phyloP scores from a whole-genome alignment of 768 basidiomycete species.

The Lactarius hengduanensis region DNA sequence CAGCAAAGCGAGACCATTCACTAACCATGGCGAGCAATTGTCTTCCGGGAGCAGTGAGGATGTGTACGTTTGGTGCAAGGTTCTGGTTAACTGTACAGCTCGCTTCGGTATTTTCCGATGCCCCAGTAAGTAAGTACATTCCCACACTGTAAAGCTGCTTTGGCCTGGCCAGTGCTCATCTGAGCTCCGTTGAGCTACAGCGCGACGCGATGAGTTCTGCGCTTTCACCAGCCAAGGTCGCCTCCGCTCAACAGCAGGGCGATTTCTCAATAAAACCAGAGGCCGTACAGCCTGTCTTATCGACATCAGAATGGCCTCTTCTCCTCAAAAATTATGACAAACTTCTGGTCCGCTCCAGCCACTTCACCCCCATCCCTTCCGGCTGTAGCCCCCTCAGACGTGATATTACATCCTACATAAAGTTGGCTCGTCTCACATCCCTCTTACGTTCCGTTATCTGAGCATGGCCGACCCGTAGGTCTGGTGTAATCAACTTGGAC shows the following conservation, averaged over 20 bases:
- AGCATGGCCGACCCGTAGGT: constrained; percentile 47
- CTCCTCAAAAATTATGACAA: constrained; percentile 99
- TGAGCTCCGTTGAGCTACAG: background rate
- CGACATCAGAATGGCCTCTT: constrained; percentile 97
- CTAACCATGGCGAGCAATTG: constrained; percentile 64
- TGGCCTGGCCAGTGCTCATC: background rate
- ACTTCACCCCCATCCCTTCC: constrained; percentile 96
- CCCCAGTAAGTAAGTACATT: constrained; percentile 7
- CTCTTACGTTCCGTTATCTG: background rate
- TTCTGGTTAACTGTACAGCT: constrained; percentile 51
- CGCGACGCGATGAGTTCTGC: constrained; percentile 43
- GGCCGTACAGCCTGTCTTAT: constrained; percentile 66
- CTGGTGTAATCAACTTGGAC: constrained; percentile 98
- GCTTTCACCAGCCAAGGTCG: constrained; percentile 66
- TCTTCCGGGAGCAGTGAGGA: constrained; percentile 32
- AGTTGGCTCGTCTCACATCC: constrained; percentile 46
- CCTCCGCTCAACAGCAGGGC: constrained; percentile 67
- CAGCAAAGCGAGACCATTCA: constrained; percentile 75
- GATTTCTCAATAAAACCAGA: constrained; percentile 86
- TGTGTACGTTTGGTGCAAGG: constrained; percentile 13
- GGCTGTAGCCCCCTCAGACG: constrained; percentile 95
- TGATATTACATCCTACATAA: constrained; percentile 88
- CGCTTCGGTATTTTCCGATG: constrained; percentile 18
- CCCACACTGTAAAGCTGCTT: background rate
- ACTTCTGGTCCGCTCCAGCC: constrained; percentile 87